phyloP scores from a whole-genome alignment of 495 filamentous ascomycete genomes.

The Aspergillus nidulans region DNA sequence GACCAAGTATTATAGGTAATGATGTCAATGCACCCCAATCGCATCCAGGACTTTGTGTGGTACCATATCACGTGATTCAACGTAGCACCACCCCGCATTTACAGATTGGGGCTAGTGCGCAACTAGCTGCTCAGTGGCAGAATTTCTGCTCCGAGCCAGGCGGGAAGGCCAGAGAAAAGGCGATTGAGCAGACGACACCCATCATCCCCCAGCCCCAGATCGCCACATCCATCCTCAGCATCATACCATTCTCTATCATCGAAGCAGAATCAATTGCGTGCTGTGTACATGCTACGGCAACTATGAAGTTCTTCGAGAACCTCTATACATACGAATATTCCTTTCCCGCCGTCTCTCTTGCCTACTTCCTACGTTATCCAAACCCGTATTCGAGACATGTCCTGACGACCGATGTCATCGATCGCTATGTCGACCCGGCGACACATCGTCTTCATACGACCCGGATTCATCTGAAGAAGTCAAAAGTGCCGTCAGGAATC shows the following conservation, averaged over 20 bases:
- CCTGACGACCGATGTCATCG: slow-evolving; percentile 91
- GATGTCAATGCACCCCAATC: neutral
- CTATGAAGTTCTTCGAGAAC: slow-evolving; percentile 87
- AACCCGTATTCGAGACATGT: slow-evolving; percentile 97
- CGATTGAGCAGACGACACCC: slow-evolving; percentile 12
- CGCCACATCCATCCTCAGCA: slow-evolving; percentile 8
- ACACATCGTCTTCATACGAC: slow-evolving; percentile 82
- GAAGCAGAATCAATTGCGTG: slow-evolving; percentile 5
- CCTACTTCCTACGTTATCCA: slow-evolving; percentile 98
- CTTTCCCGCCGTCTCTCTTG: slow-evolving; percentile 87
- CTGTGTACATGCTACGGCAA: slow-evolving; percentile 29
- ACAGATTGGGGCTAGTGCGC: slow-evolving; percentile 11
- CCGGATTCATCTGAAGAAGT: slow-evolving; percentile 90
- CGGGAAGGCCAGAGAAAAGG: slow-evolving; percentile 16
- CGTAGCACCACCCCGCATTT: slow-evolving; percentile 16
- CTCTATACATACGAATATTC: slow-evolving; percentile 86
- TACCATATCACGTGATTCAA: slow-evolving; percentile 1
- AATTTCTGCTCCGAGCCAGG: slow-evolving; percentile 15
- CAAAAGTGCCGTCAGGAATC: slow-evolving; percentile 77
- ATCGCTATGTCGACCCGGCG: slow-evolving; percentile 70
- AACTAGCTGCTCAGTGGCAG: slow-evolving; percentile 16
- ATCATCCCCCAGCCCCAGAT: slow-evolving; percentile 1
- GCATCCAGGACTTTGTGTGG: neutral
- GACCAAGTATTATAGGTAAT: no score
- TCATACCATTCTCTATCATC: slow-evolving; percentile 5